These are phyloP conservation scores for Santalum album DNA, from an alignment of 164 flowering plant species.

Conservation along the genomic window DNA sequence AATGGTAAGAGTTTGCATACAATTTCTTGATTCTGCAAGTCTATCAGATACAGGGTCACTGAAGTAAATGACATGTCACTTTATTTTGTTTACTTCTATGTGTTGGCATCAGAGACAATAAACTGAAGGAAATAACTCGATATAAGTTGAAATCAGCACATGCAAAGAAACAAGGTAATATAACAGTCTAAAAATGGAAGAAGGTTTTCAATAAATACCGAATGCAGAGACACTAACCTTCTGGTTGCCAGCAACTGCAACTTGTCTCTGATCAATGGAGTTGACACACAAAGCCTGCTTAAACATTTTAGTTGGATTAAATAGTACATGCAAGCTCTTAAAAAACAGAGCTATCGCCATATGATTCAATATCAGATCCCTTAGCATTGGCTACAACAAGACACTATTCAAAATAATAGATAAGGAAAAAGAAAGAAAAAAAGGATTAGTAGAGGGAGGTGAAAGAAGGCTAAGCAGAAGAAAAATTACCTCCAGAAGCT, in stretches of 20 bases:
- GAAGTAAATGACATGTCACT: too few species aligned
- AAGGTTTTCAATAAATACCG: neutral
- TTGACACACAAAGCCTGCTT: slow-evolving; percentile 81
- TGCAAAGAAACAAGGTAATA: neutral
- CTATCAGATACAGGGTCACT: too few species aligned
- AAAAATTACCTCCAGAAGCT: slow-evolving; percentile 73
- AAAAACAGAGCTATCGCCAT: neutral
- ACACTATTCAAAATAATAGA: neutral
- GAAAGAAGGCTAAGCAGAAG: neutral
- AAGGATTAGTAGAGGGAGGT: neutral
- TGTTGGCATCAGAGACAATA: too few species aligned
- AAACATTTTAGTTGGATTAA: neutral
- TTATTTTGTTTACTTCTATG: too few species aligned
- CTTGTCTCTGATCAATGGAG: slow-evolving; percentile 59
- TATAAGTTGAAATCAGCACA: too few species aligned
- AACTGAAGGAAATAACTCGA: too few species aligned
- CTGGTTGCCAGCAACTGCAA: slow-evolving; percentile 72
- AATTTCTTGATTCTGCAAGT: too few species aligned
- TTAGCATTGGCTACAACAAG: neutral
- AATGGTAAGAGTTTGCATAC: too few species aligned
- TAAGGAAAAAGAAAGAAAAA: neutral
- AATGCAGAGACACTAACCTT: slow-evolving; percentile 44
- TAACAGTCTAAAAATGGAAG: neutral
- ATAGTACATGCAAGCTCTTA: neutral
- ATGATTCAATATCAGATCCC: slow-evolving; percentile 2